Base-by-base conservation (phyloP, 2,329 filamentous ascomycete species). In the Clonostachys rosea region DNA sequence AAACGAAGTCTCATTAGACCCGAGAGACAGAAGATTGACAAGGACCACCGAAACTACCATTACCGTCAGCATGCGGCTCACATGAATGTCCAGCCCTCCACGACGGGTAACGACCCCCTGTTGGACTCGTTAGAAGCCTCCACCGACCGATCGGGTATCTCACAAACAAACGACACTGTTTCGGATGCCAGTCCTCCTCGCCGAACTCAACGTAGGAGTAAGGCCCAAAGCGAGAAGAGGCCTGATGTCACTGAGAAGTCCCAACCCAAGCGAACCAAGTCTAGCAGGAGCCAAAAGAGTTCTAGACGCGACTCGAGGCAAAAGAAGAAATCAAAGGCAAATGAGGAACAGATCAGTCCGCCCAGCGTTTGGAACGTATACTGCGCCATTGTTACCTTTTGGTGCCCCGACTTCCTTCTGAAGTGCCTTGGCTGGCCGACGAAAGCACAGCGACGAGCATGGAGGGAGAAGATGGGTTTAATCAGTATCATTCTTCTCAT, bases 381-480 rank as follows among this genome's bases (percentile, higher is more conserved):
- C 71, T 99, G 94, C 67, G 86, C 88, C 43, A 81, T 95, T 52
- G 71, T 99, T 54, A 99, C 94, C 0, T 96, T 97, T 60, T 97
- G 94, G 91, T 87, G 83, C 49, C 94, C 94, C 1, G 86, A 91
- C 62, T 87, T 92, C 51, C 69, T 96, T 30, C 74, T 99, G 47
- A 81, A 79, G 54, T 95, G 89, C 67, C 94, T 91, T 59, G 91
- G 91, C 37, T 95, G 88, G 75, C 83, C 84, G 8, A 79, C 88
- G 42, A 94, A 88, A 66, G 90, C 86, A 14, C 90, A 97, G 66
- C 87, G 91, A 62, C 81, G 90, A 59, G 94, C 94, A 3, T 99
- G 94, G 94, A 83, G 94, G 55, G 94, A 99, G 65, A 99, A 99
- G 77, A 95, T 99, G 76, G 94, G 94, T 3, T 72, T 99, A 49